Conservation (phyloP, 2,329 filamentous ascomycete species). For the Tolypocladium guangdongense region DNA sequence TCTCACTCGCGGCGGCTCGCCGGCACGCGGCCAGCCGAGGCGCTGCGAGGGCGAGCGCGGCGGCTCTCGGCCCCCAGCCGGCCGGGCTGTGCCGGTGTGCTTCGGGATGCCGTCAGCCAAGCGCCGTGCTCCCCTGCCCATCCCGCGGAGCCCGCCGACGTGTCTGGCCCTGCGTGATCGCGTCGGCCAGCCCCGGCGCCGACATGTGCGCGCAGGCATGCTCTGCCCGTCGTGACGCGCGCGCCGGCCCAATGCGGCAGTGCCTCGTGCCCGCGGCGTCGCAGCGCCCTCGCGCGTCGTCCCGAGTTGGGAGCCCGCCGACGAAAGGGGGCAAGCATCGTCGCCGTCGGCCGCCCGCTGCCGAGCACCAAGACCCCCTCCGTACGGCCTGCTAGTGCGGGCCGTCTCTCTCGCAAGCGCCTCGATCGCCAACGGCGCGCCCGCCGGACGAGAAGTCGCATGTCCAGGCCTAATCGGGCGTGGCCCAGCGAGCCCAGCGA, state of each 20-base stretch:
- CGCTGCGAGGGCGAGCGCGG: not conserved
- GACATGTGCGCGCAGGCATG: too few relatives aligned
- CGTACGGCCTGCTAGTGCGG: too few relatives aligned
- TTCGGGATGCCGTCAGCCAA: too few relatives aligned
- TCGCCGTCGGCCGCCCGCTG: not conserved
- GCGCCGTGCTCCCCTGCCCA: too few relatives aligned
- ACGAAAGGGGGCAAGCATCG: not conserved
- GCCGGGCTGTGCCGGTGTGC: too few relatives aligned
- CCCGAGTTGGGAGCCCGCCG: not conserved
- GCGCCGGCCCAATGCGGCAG: not conserved
- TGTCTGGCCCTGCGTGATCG: too few relatives aligned
- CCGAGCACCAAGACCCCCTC: not conserved
- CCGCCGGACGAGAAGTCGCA: not conserved
- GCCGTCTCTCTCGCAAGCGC: too few relatives aligned
- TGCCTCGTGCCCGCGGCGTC: not conserved
- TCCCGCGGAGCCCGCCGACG: too few relatives aligned
- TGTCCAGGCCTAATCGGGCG: constrained; percentile 3
- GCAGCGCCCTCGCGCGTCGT: not conserved
- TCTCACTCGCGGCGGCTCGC: not conserved
- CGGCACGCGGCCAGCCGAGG: not conserved
- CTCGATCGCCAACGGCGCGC: not conserved
- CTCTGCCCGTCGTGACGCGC: too few relatives aligned
- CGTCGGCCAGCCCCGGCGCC: not conserved
- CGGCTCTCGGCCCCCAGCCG: not conserved
- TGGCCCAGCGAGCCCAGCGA: constrained; percentile 3